Conservation (phyloP, 78 protist genomes). For the Cyanophora paradoxa region DNA sequence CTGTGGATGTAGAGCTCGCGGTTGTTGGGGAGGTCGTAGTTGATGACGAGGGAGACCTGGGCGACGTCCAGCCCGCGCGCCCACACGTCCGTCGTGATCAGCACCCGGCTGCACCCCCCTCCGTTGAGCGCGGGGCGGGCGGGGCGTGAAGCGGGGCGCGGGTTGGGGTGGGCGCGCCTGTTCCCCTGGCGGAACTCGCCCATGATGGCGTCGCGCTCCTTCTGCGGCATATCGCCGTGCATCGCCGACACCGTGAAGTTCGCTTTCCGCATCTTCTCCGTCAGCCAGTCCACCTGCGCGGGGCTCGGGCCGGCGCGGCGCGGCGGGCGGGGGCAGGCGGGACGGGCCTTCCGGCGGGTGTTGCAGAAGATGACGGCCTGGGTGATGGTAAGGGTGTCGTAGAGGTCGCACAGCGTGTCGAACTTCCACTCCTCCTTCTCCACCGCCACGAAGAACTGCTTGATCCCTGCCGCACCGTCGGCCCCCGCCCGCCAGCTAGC, state of each 20-base stretch:
- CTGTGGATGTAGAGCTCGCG: conserved; percentile 98
- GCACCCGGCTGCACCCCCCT: conserved; percentile 75
- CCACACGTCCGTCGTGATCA: conserved; percentile 92
- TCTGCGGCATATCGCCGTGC: conserved; percentile 88
- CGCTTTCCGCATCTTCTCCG: conserved; percentile 76
- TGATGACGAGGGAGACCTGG: conserved; percentile 93
- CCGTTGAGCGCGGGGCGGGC: neutral
- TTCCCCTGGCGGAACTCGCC: conserved; percentile 76
- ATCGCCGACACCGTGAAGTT: conserved; percentile 89
- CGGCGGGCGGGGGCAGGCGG: too few relatives aligned
- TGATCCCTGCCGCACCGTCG: too few relatives aligned
- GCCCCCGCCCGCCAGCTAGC: too few relatives aligned
- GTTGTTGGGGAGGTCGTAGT: conserved; percentile 97
- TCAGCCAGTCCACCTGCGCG: conserved; percentile 59
- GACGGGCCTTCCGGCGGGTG: conserved; percentile 74
- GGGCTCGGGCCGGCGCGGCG: too few relatives aligned
- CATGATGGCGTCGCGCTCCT: conserved; percentile 85
- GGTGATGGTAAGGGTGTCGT: conserved; percentile 93
- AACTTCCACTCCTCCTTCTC: conserved; percentile 98
- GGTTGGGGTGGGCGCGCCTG: conserved; percentile 4
- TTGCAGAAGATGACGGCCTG: conserved; percentile 97
- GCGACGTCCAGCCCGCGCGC: conserved; percentile 88
- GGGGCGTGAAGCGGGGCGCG: neutral
- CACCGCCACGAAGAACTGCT: conserved; percentile 91
- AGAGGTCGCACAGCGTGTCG: conserved; percentile 97